Conservation (phyloP, 2,329 filamentous ascomycete species). For the Apiospora sp. region DNA sequence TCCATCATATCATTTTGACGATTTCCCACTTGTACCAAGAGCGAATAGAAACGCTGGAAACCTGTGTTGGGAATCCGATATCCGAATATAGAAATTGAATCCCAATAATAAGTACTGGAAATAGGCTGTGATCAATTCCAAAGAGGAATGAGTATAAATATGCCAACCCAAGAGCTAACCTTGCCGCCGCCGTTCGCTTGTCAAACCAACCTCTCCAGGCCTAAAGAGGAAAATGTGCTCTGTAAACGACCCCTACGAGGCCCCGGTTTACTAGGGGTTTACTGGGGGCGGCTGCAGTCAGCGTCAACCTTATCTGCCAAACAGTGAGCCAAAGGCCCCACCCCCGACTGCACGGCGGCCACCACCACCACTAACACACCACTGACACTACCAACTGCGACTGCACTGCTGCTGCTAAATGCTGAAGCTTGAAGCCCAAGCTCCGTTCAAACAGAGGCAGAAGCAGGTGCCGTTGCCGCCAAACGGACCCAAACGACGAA, state of each 20-base stretch:
- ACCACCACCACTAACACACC: neutral
- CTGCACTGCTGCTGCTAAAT: neutral
- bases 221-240: constrained; percentile 4
- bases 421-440: constrained; percentile 3
- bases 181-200: constrained; percentile 3
- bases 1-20: neutral
- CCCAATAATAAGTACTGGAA: neutral
- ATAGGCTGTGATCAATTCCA: neutral
- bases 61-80: neutral
- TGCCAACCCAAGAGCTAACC: neutral
- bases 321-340: constrained; percentile 12
- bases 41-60: neutral
- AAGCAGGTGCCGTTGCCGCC: constrained; percentile 9
- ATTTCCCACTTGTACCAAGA: neutral
- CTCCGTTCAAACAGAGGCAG: constrained; percentile 1
- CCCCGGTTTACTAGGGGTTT: constrained; percentile 2
- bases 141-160: neutral
- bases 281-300: constrained; percentile 7
- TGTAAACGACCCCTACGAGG: neutral
- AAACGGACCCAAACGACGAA: neutral
- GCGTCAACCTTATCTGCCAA: constrained; percentile 15
- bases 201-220: neutral
- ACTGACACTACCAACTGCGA: neutral
- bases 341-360: neutral
- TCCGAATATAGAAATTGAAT: neutral